A percentile compares a stretch with the other conserved stretches of the same genome.
These are phyloP conservation scores for Diophrys appendiculata DNA, from an alignment of 73 alveolate genomes.

Conservation along the genomic window DNA sequence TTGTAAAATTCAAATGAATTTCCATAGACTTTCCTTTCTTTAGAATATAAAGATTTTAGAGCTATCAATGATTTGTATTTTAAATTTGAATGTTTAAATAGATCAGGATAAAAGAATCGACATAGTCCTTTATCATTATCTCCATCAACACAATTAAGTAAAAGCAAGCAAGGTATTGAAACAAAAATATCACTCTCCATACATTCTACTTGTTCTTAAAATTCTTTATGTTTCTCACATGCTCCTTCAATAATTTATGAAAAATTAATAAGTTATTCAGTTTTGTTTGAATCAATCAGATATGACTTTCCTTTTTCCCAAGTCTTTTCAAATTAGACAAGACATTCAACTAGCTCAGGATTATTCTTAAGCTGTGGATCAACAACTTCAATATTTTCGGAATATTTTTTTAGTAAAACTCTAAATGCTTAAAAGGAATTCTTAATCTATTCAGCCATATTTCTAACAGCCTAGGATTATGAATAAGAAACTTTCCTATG, in stretches of 20 bases:
- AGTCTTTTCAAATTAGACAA: constrained; percentile 84
- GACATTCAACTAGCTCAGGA: constrained; percentile 88
- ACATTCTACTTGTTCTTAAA: constrained; percentile 61
- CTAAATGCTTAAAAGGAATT: constrained; percentile 40
- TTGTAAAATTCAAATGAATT: background rate
- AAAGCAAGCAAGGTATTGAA: constrained; percentile 61
- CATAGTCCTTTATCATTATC: constrained; percentile 63
- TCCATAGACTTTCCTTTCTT: background rate
- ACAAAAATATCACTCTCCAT: constrained; percentile 59
- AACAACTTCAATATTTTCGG: constrained; percentile 92
- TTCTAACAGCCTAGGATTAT: constrained; percentile 72
- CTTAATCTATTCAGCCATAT: constrained; percentile 83
- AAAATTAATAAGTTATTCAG: constrained; percentile 37
- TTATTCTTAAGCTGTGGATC: constrained; percentile 95
- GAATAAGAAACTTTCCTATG: background rate
- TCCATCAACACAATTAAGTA: constrained; percentile 45
- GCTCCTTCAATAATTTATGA: constrained; percentile 65
- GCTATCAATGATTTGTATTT: background rate
- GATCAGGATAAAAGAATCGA: constrained; percentile 41
- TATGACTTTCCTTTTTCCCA: constrained; percentile 92
- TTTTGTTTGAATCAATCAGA: constrained; percentile 48
- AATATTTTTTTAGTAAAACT: constrained; percentile 84
- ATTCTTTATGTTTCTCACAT: constrained; percentile 66
- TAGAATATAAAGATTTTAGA: background rate
- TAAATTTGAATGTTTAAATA: constrained; percentile 31